Base-by-base conservation (phyloP, 371 early-diverging fungal species). In the Funneliformis caledonium region DNA sequence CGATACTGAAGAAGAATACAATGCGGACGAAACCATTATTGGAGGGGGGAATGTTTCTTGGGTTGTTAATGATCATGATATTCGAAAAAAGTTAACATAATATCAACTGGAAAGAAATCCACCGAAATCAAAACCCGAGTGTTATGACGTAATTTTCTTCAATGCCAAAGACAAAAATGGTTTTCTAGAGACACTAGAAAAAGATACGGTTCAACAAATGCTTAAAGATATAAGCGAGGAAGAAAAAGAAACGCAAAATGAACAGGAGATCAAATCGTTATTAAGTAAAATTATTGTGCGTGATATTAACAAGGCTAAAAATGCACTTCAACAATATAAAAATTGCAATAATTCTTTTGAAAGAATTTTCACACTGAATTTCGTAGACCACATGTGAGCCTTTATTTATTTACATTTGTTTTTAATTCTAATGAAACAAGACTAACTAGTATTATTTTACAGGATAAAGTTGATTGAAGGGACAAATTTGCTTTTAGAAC, bases 21-120 rank as follows among this genome's bases (percentile, higher is more conserved):
- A 86, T 78, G 87, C 88, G 19, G 87, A 88, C 31, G 84, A 86
- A 73, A 89, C 89, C 19, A 89, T 89, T 70, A 73, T 89, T 68
- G 84, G 85, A 76, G 87, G 87, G n/a, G 83, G 88, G 33, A 68
- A 26, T 19, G 19, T 68, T 68, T 33, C 33, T 68, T 68, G 68
- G 68, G 7, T 68, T 68, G 68, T 68, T 68, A 68, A 68, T 68
- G 37, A 37, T 42, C 68, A 26, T 6, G 64, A 62, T 62, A 62
- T 62, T 62, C 14, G 64, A 62, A 62, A 68, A 68, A 68, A 26
- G 31, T 68, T 67, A 68, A 68, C 68, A 68, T 6, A 33, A 68
- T 68, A 68, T 68, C 26, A 68, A 68, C 16, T 68, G 26, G 68
- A 68, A 68, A 68, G 68, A 68, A 68, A 68, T 26, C 68, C 26